Percentiles rank a stretch among this genome's conserved stretches.
Conservation (phyloP, 495 filamentous ascomycete species). For the Apodospora peruviana region DNA sequence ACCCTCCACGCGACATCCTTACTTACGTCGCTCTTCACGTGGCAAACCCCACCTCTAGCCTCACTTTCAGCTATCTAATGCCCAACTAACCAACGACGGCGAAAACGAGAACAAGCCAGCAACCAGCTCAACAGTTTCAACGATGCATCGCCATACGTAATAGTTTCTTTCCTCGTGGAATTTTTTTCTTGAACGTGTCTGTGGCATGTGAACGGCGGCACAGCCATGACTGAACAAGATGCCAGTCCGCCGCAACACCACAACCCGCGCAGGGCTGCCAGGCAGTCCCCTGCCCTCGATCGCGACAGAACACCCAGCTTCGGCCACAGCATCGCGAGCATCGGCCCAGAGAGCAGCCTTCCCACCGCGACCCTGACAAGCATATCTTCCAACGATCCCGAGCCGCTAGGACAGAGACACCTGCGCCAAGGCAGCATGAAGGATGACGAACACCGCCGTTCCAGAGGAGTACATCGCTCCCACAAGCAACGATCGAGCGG, state of each 20-base stretch:
- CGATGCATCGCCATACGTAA: slow-evolving; percentile 8
- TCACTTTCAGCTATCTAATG: background rate
- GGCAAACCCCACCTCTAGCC: slow-evolving; percentile 3
- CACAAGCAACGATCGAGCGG: slow-evolving; percentile 39
- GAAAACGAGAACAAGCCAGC: background rate
- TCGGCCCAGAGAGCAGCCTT: slow-evolving; percentile 8
- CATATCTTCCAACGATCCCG: slow-evolving; percentile 14
- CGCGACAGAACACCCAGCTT: slow-evolving; percentile 13
- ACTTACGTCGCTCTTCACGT: slow-evolving; percentile 14
- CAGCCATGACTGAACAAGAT: slow-evolving; percentile 23
- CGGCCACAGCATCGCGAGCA: slow-evolving; percentile 19
- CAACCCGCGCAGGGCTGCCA: slow-evolving; percentile 15
- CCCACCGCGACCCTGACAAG: slow-evolving; percentile 12
- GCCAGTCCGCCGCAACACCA: slow-evolving; percentile 15
- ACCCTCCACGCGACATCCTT: slow-evolving; percentile 2
- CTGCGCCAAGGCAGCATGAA: slow-evolving; percentile 14
- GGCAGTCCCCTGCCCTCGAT: slow-evolving; percentile 11
- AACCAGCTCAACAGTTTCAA: background rate
- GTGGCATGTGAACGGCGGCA: slow-evolving; percentile 10
- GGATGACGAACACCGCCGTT: slow-evolving; percentile 19
- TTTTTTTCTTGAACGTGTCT: background rate
- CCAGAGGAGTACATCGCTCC: slow-evolving; percentile 18
- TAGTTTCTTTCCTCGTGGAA: slow-evolving; percentile 1
- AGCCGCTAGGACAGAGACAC: slow-evolving; percentile 14
- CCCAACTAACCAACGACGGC: background rate